phyloP scores from a whole-genome alignment of 2,329 filamentous ascomycete species.

The Fusarium dlaminii region DNA sequence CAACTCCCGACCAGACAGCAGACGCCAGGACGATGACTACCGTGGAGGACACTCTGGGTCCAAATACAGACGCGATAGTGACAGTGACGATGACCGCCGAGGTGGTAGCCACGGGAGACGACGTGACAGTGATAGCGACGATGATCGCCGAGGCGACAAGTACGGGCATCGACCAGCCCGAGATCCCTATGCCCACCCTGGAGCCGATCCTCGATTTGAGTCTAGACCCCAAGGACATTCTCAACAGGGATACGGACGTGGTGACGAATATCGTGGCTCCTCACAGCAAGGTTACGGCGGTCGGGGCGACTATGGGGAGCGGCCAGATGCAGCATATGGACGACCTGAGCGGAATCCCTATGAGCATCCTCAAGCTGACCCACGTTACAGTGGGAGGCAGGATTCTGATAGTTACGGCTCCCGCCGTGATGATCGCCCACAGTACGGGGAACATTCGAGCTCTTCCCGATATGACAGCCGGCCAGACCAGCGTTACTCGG shows the following conservation, averaged over 20 bases:
- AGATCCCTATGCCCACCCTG: slow-evolving; percentile 22
- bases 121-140: not conserved
- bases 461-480: slow-evolving; percentile 5
- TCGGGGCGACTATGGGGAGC: not conserved
- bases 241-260: slow-evolving; percentile 5
- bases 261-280: slow-evolving; percentile 1
- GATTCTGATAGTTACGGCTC: slow-evolving; percentile 5
- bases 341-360: not conserved
- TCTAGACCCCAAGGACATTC: slow-evolving; percentile 14
- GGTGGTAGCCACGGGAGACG: not conserved
- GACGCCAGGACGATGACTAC: slow-evolving; percentile 12
- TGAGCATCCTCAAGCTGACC: slow-evolving; percentile 16
- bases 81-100: not conserved
- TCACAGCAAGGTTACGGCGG: slow-evolving; percentile 11
- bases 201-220: slow-evolving; percentile 24
- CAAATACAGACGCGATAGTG: not conserved
- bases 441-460: not conserved
- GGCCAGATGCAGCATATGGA: not conserved
- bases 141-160: not conserved
- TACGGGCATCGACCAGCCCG: not conserved
- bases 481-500: not conserved
- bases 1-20: not conserved
- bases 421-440: slow-evolving; percentile 8
- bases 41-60: not conserved
- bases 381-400: slow-evolving; percentile 6